A percentile compares a stretch with the other conserved stretches of the same genome.
Conservation (phyloP, 1,284 basidiomycete genomes). For the Neonothopanus nambi region DNA sequence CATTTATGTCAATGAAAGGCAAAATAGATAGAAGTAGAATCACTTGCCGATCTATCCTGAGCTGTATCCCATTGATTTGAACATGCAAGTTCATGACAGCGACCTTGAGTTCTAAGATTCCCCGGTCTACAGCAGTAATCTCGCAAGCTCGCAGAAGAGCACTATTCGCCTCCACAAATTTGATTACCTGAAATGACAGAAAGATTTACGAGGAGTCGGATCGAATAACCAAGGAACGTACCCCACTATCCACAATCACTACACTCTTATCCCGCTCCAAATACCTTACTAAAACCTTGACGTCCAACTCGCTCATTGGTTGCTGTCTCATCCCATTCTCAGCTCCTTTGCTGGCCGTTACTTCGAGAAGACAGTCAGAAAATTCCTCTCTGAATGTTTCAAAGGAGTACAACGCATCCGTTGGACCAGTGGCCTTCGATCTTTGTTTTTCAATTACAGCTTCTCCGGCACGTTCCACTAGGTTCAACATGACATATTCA, state of each 20-base stretch:
- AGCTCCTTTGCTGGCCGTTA: constrained; percentile 24
- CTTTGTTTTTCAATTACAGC: constrained; percentile 53
- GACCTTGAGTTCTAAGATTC: constrained; percentile 73
- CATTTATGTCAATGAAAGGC: constrained; percentile 1
- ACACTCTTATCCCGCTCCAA: constrained; percentile 74
- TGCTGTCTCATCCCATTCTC: no score
- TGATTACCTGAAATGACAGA: constrained; percentile 58
- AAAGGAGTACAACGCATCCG: constrained; percentile 64
- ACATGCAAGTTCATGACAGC: constrained; percentile 64
- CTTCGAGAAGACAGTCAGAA: constrained; percentile 41
- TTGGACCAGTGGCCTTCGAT: constrained; percentile 50
- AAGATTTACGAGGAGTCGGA: neutral
- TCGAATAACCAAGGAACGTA: constrained; percentile 33
- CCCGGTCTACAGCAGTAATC: constrained; percentile 70
- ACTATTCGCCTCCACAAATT: constrained; percentile 55
- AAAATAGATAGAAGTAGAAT: neutral
- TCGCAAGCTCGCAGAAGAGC: constrained; percentile 36
- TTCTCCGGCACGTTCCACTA: constrained; percentile 69
- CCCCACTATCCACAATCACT: constrained; percentile 65
- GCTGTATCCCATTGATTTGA: constrained; percentile 68
- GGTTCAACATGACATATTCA: constrained; percentile 72
- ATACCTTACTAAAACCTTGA: constrained; percentile 72
- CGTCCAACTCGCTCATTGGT: constrained; percentile 55
- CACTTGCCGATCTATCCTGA: constrained; percentile 66
- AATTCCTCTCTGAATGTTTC: constrained; percentile 67